A percentile compares a stretch with the other conserved stretches of the same genome.
Evolutionary conservation across 164 flowering plant genomes (phyloP).

Genomic region (Stephania yunnanensis): DNA sequence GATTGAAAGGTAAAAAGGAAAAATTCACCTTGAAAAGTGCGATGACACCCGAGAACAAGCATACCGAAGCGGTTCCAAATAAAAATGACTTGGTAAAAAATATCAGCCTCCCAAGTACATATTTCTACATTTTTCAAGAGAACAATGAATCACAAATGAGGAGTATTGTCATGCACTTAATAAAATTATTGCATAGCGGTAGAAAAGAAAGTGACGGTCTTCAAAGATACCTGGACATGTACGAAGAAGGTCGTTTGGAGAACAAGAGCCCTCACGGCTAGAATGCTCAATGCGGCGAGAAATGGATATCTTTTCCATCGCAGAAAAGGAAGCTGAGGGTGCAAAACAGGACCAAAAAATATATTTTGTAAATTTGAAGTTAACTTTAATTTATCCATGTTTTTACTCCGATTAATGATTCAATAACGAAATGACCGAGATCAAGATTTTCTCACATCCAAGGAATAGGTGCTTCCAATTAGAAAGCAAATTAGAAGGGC

Average conservation of each 20-base stretch:
- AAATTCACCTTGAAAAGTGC: conserved; percentile 42
- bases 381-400: neutral
- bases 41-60: conserved; percentile 41
- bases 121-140: conserved; percentile 21
- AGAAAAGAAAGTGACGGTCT: neutral
- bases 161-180: neutral
- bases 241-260: conserved; percentile 43
- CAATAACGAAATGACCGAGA: neutral
- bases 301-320: conserved; percentile 47
- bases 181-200: neutral
- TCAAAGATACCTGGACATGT: conserved; percentile 40
- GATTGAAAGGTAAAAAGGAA: neutral
- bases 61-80: conserved; percentile 41
- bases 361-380: neutral
- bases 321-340: conserved; percentile 34
- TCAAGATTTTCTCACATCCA: conserved; percentile 29
- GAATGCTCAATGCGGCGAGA: conserved; percentile 39
- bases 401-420: neutral
- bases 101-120: conserved; percentile 29
- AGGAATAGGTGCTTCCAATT: conserved; percentile 46
- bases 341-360: neutral
- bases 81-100: conserved; percentile 26
- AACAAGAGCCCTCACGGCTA: conserved; percentile 38
- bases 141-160: neutral
- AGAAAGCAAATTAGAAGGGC: conserved; percentile 36